Evolutionary conservation across 2,329 filamentous ascomycete genomes (phyloP).

Genomic region (Orbilia oligospora): DNA sequence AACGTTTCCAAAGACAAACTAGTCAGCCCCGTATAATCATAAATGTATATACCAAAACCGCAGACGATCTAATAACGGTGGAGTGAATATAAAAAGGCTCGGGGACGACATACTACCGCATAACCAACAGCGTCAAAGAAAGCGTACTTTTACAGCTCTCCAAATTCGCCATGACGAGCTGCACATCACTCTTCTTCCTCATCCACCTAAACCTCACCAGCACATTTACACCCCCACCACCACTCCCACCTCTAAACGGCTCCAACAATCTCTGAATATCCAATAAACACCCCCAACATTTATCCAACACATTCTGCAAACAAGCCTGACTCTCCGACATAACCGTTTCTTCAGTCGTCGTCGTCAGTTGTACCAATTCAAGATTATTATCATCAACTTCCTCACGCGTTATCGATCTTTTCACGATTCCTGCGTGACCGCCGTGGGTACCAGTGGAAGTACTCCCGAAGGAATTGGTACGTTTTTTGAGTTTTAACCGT

Average conservation of each 20-base stretch:
- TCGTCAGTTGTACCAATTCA: not conserved
- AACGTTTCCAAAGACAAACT: not conserved
- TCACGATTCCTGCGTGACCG: constrained; percentile 12
- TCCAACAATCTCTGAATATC: constrained; percentile 56
- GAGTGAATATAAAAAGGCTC: not conserved
- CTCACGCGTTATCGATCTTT: not conserved
- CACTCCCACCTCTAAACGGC: constrained; percentile 38
- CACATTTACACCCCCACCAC: constrained; percentile 8
- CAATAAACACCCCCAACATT: constrained; percentile 51
- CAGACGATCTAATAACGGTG: not conserved
- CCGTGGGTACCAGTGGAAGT: not conserved
- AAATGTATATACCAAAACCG: not conserved
- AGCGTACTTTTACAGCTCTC: constrained; percentile 60
- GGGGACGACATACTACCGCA: constrained; percentile 60
- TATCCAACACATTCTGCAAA: constrained; percentile 59
- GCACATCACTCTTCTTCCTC: constrained; percentile 58
- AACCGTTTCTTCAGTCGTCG: constrained; percentile 36
- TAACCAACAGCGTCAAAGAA: constrained; percentile 52
- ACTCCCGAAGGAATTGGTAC: constrained; percentile 27
- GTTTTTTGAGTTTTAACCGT: constrained; percentile 44
- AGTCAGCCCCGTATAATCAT: not conserved
- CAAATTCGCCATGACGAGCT: constrained; percentile 37
- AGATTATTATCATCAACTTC: not conserved
- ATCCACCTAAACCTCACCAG: constrained; percentile 55
- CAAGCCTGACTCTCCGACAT: constrained; percentile 53